phyloP scores from a whole-genome alignment of 345 rosid genomes.

The Salix udensis region DNA sequence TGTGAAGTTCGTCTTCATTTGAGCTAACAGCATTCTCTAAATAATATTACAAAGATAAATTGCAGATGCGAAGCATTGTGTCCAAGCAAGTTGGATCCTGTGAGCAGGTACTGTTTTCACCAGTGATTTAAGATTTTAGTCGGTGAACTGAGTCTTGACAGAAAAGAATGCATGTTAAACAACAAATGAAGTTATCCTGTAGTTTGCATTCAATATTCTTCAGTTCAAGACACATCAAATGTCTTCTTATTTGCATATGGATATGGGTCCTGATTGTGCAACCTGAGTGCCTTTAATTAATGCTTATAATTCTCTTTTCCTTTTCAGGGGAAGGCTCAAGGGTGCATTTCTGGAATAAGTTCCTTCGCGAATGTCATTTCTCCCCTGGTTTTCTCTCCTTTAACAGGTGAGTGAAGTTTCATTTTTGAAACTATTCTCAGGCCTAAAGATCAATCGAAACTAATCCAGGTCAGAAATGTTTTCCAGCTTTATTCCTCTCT shows the following conservation, averaged over 20 bases:
- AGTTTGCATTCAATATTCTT: neutral
- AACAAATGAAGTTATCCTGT: neutral
- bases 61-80: conserved; percentile 79
- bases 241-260: neutral
- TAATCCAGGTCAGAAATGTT: conserved; percentile 10
- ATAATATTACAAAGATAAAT: neutral
- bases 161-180: neutral
- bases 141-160: neutral
- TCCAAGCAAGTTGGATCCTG: conserved; percentile 76
- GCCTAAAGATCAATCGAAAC: neutral
- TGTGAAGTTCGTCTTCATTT: neutral
- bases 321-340: conserved; percentile 86
- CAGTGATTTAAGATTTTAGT: neutral
- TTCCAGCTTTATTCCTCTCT: conserved; percentile 78
- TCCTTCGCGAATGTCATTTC: conserved; percentile 68
- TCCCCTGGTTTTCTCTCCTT: conserved; percentile 73
- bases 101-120: conserved; percentile 57
- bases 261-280: neutral
- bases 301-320: neutral
- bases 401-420: conserved; percentile 51
- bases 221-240: neutral
- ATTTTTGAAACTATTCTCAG: neutral
- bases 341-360: conserved; percentile 76
- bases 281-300: neutral
- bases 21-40: neutral